These are phyloP conservation scores for Ceratopteris richardii DNA, from an alignment of 75 land plant species.

Conservation along the genomic window DNA sequence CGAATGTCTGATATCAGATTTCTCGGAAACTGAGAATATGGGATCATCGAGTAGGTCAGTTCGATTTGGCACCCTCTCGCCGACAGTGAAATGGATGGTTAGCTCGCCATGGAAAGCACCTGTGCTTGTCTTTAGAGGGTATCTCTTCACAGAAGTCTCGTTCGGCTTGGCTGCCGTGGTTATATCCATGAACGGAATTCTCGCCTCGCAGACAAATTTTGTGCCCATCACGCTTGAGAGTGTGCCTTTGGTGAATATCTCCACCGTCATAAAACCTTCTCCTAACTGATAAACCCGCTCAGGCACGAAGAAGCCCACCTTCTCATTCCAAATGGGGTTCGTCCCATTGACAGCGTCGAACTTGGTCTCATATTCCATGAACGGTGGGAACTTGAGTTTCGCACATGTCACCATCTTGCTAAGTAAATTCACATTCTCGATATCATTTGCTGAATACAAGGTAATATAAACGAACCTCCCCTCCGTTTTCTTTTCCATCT, in stretches of 20 bases:
- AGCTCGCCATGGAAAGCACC: no score
- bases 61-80: no score
- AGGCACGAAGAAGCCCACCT: neutral
- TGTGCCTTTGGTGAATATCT: slow-evolving; percentile 1
- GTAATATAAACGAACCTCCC: neutral
- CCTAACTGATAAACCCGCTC: neutral
- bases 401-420: slow-evolving; percentile 1
- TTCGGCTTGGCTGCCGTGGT: neutral
- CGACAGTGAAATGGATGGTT: no score
- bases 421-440: neutral
- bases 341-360: neutral
- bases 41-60: no score
- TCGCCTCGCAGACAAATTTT: neutral
- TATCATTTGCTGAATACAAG: neutral
- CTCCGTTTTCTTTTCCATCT: neutral
- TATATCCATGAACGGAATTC: neutral
- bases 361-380: neutral
- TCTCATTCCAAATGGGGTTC: slow-evolving; percentile 3
- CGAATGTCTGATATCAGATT: no score
- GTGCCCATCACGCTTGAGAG: neutral
- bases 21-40: no score
- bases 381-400: neutral
- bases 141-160: no score
- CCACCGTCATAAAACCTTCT: neutral
- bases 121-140: no score